These are phyloP conservation scores for Saccharomycopsis sp. DNA, from an alignment of 805 yeast species.

Conservation along the genomic window DNA sequence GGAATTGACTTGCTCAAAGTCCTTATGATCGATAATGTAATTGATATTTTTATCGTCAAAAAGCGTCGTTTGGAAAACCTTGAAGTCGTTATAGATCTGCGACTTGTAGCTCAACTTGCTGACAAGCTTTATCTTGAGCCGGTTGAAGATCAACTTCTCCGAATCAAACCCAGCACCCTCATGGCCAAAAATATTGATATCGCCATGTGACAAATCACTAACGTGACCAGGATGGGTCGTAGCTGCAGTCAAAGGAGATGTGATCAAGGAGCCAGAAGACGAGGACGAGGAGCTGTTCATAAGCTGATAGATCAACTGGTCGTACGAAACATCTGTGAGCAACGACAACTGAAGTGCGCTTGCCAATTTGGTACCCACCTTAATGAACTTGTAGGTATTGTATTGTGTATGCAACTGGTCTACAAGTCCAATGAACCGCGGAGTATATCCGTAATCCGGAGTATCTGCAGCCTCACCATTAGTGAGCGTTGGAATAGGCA, in stretches of 20 bases:
- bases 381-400: background rate
- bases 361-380: background rate
- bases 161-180: constrained; percentile 5
- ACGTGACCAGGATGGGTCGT: background rate
- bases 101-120: constrained; percentile 12
- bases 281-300: background rate
- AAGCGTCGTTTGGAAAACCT: constrained; percentile 8
- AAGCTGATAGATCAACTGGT: constrained; percentile 11
- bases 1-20: constrained; percentile 8
- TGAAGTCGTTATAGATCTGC: constrained; percentile 14
- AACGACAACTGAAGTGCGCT: constrained; percentile 9
- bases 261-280: background rate
- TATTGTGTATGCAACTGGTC: background rate
- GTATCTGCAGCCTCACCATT: background rate
- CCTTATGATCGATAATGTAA: constrained; percentile 11
- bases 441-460: background rate
- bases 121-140: constrained; percentile 11
- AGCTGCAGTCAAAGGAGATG: background rate
- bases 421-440: background rate
- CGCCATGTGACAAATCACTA: background rate
- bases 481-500: background rate
- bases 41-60: constrained; percentile 8
- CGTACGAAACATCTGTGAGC: constrained; percentile 9
- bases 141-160: constrained; percentile 13
- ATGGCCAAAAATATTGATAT: background rate